Evolutionary conservation across 805 yeast genomes (phyloP), one percentile per base, ranked within the genome.

Genomic region (Saccharomycopsis schoenii): DNA sequence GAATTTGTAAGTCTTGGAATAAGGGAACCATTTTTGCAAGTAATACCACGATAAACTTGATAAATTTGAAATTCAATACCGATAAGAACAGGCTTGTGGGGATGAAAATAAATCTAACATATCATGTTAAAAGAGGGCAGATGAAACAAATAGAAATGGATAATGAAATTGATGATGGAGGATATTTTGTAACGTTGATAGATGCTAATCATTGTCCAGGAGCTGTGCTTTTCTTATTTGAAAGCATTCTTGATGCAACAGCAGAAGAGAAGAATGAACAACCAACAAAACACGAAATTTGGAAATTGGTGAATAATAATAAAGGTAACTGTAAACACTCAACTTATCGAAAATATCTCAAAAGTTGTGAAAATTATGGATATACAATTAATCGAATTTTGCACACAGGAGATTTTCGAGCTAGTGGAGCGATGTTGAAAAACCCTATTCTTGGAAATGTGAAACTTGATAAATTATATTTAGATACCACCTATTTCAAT

Each of bases 201-300:
- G 91, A 89, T 66, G 99, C 98, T 0, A 93, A 94, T 67, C 99
- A 94, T 72, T 94, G 99, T 72, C 99, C 99, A 1, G 99, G 99
- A 1, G 89, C 97, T 2, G 89, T 83, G 0, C 80, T 94, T 0
- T 88, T 92, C 62, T 72, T 91, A 12, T 87, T 89, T 67, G 74
- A 74, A 59, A 64, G 64, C 62, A 65, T 65, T 15, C 57, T 58
- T 8, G 9, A 12, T 21, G 36, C 11, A 1, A 19, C 40, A 43
- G 10, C 14, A 15, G 21, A 17, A 34, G 14, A n/a, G 1, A 10
- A 29, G 10, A n/a, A 34, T 34, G 36, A 21, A 5, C 34, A 42
- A 19, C 52, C 51, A 15, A 19, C 41, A 4, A 36, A 8, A 41
- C 24, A 47, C 6, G 36, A 39, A 29, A 55, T 39, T 3, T 24